Conservation (phyloP, 2,329 filamentous ascomycete species). For the Colletotrichum chrysophilum region DNA sequence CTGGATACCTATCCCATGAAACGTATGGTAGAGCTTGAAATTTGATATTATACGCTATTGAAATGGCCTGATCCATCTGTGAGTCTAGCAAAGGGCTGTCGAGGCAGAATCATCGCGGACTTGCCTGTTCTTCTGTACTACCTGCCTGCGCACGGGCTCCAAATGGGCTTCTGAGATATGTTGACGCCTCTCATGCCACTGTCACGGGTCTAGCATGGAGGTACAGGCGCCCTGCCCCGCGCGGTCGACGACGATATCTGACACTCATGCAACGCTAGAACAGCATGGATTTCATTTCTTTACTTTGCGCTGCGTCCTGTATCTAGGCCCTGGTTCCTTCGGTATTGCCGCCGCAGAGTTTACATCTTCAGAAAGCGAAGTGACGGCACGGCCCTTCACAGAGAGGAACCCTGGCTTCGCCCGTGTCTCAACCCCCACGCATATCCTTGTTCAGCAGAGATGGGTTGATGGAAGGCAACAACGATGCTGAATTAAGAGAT, state of each 20-base stretch:
- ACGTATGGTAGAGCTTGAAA: background rate
- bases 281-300: too few species aligned
- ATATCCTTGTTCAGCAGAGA: background rate
- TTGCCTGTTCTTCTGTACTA: background rate
- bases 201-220: background rate
- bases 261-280: background rate
- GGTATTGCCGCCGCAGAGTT: background rate
- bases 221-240: background rate
- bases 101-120: background rate
- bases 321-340: background rate
- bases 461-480: background rate
- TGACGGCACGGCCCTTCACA: fast-evolving
- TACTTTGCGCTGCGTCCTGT: background rate
- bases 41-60: background rate
- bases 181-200: background rate
- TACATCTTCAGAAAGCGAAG: background rate
- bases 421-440: background rate
- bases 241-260: background rate
- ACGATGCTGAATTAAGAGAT: fast-evolving
- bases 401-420: background rate
- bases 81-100: background rate
- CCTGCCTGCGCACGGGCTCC: background rate
- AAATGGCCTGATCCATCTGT: background rate
- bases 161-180: background rate
- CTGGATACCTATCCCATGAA: background rate